Base-by-base conservation (phyloP, 306 rosid species). In the Trifolium fragiferum region DNA sequence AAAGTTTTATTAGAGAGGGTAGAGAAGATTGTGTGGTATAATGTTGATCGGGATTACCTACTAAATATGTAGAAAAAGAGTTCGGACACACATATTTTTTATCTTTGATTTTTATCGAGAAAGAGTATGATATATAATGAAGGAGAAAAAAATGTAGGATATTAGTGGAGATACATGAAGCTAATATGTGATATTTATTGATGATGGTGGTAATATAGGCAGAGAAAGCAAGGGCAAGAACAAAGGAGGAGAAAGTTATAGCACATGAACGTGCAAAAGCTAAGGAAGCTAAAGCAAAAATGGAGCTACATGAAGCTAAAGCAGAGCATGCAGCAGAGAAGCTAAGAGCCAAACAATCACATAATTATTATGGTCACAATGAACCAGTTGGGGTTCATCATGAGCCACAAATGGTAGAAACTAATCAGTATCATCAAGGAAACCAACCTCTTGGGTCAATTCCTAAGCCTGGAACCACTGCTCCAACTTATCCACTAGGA, bases 221-320 rank as follows among this genome's bases (percentile, higher is more conserved):
- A 43, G 86, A 89, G 85, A 89, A 84, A 78, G 79, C 84, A 15
- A 47, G 35, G 19, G 89, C 89, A 15, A 89, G 85, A 53, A 89
- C 90, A 14, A 47, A 60, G 43, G 93, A 85, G 61, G 91, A 83
- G 83, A 85, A 68, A 49, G 82, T 33, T 23, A 82, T 90, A 41
- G 87, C 83, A 1, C 82, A 82, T 33, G 95, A 93, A 43, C 76
- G 68, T 1, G 78, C 83, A 41, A 89, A 78, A 77, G 95, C 89
- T 1, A 85, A 81, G 43, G 89, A 84, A 61, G 91, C 89, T 1
- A 57, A 80, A 72, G 96, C 98, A 18, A 87, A 90, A 78, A 82
- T 76, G 83, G 87, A 89, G 78, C 75, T 87, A 5, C 98, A 86
- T 51, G 87, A 87, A 61, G 90, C 91, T 11, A 90, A 85, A 79